Conservation (phyloP, 140 eudicot genomes). For the Senecio squalidus region DNA sequence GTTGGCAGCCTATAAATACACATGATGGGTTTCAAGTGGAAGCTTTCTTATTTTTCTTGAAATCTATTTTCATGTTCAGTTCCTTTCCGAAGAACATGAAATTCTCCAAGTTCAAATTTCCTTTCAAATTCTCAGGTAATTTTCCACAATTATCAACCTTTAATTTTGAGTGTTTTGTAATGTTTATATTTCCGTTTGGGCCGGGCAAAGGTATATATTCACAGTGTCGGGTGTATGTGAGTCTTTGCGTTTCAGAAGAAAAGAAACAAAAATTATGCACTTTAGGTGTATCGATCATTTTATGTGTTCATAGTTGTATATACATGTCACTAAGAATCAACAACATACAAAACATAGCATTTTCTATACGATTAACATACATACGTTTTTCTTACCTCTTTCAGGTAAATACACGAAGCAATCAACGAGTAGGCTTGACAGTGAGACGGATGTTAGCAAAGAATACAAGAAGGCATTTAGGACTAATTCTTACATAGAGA, state of each 20-base stretch:
- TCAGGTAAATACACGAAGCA: conserved; percentile 30
- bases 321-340: no score
- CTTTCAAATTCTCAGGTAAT: conserved; percentile 18
- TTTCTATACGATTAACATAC: no score
- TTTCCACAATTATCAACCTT: background rate
- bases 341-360: no score
- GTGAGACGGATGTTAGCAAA: conserved; percentile 44
- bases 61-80: conserved; percentile 10
- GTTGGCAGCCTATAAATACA: conserved; percentile 27
- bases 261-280: no score
- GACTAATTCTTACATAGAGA: conserved; percentile 71
- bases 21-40: conserved; percentile 16
- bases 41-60: conserved; percentile 19
- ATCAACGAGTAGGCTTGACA: conserved; percentile 17
- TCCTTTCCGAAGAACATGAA: conserved; percentile 9
- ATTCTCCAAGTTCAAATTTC: conserved; percentile 17
- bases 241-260: no score
- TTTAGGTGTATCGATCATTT: no score
- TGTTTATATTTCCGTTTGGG: no score
- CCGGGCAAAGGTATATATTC: no score
- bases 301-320: no score
- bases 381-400: background rate
- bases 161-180: background rate
- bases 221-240: no score
- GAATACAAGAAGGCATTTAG: conserved; percentile 59